Conservation (phyloP, 352 stramenopile genomes). For the Globisporangium middletonii region DNA sequence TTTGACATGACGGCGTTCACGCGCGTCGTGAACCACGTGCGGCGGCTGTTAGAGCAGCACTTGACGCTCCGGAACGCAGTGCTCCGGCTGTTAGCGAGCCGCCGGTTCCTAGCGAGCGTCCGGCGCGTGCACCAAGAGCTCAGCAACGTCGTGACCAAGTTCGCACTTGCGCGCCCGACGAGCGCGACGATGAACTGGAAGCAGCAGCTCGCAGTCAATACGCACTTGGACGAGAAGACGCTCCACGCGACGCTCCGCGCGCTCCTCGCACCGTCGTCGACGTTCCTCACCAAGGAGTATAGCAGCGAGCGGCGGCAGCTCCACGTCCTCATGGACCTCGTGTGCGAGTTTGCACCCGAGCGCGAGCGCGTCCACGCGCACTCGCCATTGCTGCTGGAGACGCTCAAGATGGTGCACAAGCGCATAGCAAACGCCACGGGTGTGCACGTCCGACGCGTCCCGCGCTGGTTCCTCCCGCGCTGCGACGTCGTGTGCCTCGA, state of each 20-base stretch:
- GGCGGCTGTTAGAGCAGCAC: slow-evolving; percentile 32
- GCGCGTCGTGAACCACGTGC: slow-evolving; percentile 41
- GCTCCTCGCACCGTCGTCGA: slow-evolving; percentile 43
- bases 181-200: slow-evolving; percentile 40
- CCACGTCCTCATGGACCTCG: slow-evolving; percentile 47
- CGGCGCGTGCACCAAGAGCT: slow-evolving; percentile 34
- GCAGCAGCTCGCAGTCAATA: slow-evolving; percentile 37
- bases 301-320: slow-evolving; percentile 39
- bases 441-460: slow-evolving; percentile 44
- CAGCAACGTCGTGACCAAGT: slow-evolving; percentile 25
- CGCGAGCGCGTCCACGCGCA: slow-evolving; percentile 22
- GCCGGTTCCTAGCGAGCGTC: slow-evolving; percentile 33
- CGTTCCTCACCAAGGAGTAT: slow-evolving; percentile 58
- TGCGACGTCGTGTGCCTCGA: slow-evolving; percentile 45
- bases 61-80: slow-evolving; percentile 32
- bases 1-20: slow-evolving; percentile 33
- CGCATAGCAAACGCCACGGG: slow-evolving; percentile 42
- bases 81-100: slow-evolving; percentile 29
- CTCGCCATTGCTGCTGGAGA: slow-evolving; percentile 48
- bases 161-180: slow-evolving; percentile 18
- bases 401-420: slow-evolving; percentile 57
- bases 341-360: slow-evolving; percentile 42
- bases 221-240: slow-evolving; percentile 47
- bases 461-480: slow-evolving; percentile 50
- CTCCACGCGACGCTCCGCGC: slow-evolving; percentile 51